phyloP scores from a whole-genome alignment of 257 asterid species.

The Avicennia marina region DNA sequence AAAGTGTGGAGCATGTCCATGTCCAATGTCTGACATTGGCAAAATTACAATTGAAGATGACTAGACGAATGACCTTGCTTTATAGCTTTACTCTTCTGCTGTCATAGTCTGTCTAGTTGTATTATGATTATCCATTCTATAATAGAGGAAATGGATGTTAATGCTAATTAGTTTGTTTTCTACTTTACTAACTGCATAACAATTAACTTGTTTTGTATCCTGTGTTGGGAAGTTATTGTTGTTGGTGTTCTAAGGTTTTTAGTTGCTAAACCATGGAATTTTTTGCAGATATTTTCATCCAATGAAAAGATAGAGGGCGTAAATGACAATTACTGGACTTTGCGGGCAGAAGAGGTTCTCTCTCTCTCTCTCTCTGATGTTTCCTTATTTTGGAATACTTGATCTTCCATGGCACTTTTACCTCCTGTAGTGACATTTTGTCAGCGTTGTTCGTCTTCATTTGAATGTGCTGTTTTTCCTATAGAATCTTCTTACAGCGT shows the following conservation, averaged over 20 bases:
- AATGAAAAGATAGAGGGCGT: constrained; percentile 53
- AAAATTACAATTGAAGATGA: no score
- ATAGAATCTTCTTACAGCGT: not conserved
- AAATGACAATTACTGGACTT: constrained; percentile 55
- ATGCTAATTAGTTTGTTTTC: constrained; percentile 5
- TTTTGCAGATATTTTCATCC: constrained; percentile 53
- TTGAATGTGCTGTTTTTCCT: no score
- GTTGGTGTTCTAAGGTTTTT: not conserved
- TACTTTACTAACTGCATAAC: constrained; percentile 8
- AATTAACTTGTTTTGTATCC: not conserved
- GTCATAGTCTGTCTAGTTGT: not conserved
- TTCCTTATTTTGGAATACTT: not conserved
- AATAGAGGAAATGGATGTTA: constrained; percentile 7
- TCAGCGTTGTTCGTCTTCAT: constrained; percentile 8
- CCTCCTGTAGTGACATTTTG: not conserved
- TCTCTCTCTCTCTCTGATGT: constrained; percentile 25
- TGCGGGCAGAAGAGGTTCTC: constrained; percentile 62
- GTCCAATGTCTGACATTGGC: not conserved
- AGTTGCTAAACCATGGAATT: constrained; percentile 12
- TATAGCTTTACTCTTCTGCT: constrained; percentile 5
- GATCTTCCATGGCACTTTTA: not conserved
- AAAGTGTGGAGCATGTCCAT: constrained; percentile 11
- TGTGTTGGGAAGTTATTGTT: constrained; percentile 7
- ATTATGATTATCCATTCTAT: not conserved
- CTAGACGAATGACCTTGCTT: constrained; percentile 9